A percentile compares a stretch with the other conserved stretches of the same genome.
Conservation (phyloP, 371 early-diverging fungal species). For the Synchytrium microbalum region DNA sequence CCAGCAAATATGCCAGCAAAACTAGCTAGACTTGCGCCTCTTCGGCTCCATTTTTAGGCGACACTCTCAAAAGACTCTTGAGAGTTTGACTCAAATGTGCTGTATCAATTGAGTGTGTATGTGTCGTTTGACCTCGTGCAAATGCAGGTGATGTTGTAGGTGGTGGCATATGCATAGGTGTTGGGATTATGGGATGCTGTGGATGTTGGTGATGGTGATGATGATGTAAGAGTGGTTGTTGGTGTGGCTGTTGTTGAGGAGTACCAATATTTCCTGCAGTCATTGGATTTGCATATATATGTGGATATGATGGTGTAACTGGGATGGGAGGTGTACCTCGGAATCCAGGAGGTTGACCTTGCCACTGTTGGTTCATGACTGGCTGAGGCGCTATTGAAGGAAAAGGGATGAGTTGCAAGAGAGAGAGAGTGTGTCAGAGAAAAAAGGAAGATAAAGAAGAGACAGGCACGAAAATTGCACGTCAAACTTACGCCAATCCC, state of each 20-base stretch:
- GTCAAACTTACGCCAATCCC: not conserved
- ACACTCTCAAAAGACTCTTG: not conserved
- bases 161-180: not conserved
- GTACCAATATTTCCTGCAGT: no score
- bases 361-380: no score
- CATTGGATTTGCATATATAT: no score
- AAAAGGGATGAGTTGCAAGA: not conserved
- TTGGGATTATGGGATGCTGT: not conserved
- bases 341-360: no score
- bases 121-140: not conserved
- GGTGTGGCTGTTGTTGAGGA: no score
- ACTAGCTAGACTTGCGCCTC: no score
- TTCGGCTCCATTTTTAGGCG: not conserved
- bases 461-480: not conserved
- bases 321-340: no score
- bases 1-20: no score
- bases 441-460: not conserved
- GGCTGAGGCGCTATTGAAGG: not conserved
- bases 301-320: no score
- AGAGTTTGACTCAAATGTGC: not conserved
- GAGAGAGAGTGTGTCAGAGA: no score
- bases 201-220: not conserved
- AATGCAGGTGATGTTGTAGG: not conserved
- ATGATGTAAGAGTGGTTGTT: no score
- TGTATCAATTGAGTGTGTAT: not conserved